These are phyloP conservation scores for Talaromyces marneffei DNA, from an alignment of 2,329 filamentous ascomycete genomes.

Conservation along the genomic window DNA sequence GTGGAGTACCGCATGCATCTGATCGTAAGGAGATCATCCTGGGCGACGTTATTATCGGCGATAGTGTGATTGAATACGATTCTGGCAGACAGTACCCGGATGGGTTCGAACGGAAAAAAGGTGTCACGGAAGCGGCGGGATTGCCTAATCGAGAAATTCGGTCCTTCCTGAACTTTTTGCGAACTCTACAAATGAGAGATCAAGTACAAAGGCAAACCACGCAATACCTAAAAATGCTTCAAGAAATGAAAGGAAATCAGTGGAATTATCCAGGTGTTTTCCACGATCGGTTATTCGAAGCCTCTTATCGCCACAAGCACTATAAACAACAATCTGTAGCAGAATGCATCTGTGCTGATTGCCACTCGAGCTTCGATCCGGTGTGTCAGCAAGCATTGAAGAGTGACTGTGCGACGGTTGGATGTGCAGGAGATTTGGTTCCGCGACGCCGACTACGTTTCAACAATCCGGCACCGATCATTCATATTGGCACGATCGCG, in stretches of 20 bases:
- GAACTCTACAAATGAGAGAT: too few relatives aligned
- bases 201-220: not conserved
- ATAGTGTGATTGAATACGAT: not conserved
- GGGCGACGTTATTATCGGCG: not conserved
- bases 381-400: too few relatives aligned
- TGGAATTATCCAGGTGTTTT: too few relatives aligned
- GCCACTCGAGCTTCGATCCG: too few relatives aligned
- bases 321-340: too few relatives aligned
- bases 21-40: not conserved
- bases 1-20: not conserved
- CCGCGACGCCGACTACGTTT: too few relatives aligned
- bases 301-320: too few relatives aligned
- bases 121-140: not conserved
- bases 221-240: not conserved
- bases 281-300: too few relatives aligned
- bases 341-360: too few relatives aligned
- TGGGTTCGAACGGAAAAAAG: not conserved
- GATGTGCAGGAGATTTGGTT: too few relatives aligned
- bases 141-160: not conserved
- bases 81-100: constrained; percentile 1
- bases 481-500: not conserved
- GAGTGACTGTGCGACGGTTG: too few relatives aligned
- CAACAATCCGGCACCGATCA: not conserved
- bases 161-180: not conserved
- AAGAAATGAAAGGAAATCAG: not conserved